These are phyloP conservation scores for Wickerhamomyces bovis DNA, from an alignment of 805 yeast genomes.

Conservation along the genomic window DNA sequence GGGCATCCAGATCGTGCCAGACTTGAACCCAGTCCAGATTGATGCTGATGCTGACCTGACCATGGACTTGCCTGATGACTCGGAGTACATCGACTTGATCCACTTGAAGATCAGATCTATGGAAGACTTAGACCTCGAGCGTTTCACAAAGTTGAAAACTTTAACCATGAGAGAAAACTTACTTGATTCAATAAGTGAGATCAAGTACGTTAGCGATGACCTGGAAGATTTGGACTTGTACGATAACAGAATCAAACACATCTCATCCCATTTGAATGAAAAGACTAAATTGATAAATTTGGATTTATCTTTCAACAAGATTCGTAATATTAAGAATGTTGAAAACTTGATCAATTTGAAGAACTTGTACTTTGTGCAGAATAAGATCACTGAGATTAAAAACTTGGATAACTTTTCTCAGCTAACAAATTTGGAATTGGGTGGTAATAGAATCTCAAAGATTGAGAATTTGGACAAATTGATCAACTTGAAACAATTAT, in stretches of 20 bases:
- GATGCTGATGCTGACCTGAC: constrained; percentile 69
- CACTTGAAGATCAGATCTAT: constrained; percentile 64
- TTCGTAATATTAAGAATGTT: constrained; percentile 77
- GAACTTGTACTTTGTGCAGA: constrained; percentile 81
- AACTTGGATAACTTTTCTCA: constrained; percentile 51
- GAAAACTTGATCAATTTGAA: constrained; percentile 55
- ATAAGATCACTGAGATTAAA: constrained; percentile 69
- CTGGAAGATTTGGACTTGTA: constrained; percentile 81
- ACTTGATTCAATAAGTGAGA: constrained; percentile 62
- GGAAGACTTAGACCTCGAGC: constrained; percentile 50
- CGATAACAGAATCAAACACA: constrained; percentile 86
- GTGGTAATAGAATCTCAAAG: constrained; percentile 71
- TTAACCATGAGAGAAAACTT: constrained; percentile 81
- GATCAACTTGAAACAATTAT: constrained; percentile 59
- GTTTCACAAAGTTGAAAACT: constrained; percentile 52
- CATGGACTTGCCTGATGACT: constrained; percentile 45
- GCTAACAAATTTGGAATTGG: constrained; percentile 73
- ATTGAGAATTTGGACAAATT: constrained; percentile 56
- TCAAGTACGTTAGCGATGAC: constrained; percentile 53
- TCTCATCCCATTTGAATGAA: constrained; percentile 61
- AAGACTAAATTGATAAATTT: constrained; percentile 51
- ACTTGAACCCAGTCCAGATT: constrained; percentile 40
- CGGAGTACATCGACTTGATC: constrained; percentile 55
- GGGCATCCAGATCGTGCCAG: constrained; percentile 24
- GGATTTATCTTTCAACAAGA: constrained; percentile 87